Conservation (phyloP, 768 basidiomycete genomes). For the Tylopilus sp. region DNA sequence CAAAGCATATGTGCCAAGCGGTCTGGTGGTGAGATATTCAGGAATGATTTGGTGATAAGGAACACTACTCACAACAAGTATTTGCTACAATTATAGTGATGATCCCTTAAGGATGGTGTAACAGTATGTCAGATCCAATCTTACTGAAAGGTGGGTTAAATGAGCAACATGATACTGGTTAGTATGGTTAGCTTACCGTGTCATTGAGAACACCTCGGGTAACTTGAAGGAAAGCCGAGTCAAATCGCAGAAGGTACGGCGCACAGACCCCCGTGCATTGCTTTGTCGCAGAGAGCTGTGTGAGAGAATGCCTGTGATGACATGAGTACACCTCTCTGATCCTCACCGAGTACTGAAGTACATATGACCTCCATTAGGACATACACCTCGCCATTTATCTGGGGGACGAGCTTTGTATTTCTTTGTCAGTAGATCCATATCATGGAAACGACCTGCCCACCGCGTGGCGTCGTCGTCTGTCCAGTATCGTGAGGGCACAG, state of each 20-base stretch:
- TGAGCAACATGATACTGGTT: not conserved
- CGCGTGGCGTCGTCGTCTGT: conserved; percentile 15
- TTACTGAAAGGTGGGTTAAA: not conserved
- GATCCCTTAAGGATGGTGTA: too few species aligned
- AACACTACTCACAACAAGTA: too few species aligned
- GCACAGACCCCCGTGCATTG: not conserved
- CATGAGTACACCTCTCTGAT: conserved; percentile 18
- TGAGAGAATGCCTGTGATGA: not conserved
- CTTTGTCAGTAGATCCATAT: conserved; percentile 2
- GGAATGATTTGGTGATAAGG: too few species aligned
- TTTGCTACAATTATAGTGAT: too few species aligned
- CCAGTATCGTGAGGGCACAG: conserved; percentile 1
- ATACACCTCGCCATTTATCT: conserved; percentile 19
- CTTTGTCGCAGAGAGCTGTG: not conserved
- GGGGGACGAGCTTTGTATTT: not conserved
- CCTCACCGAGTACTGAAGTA: not conserved
- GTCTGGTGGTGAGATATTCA: too few species aligned
- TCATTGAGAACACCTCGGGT: not conserved
- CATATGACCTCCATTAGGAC: conserved; percentile 11
- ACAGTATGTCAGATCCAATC: too few species aligned
- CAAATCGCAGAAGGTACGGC: not conserved
- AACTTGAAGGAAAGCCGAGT: conserved; percentile 5
- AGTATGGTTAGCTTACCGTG: conserved; percentile 2
- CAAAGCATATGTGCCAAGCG: too few species aligned
- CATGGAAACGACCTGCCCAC: too few species aligned